Evolutionary conservation across 495 filamentous ascomycete genomes (phyloP).

Genomic region (Aspergillus wentii): DNA sequence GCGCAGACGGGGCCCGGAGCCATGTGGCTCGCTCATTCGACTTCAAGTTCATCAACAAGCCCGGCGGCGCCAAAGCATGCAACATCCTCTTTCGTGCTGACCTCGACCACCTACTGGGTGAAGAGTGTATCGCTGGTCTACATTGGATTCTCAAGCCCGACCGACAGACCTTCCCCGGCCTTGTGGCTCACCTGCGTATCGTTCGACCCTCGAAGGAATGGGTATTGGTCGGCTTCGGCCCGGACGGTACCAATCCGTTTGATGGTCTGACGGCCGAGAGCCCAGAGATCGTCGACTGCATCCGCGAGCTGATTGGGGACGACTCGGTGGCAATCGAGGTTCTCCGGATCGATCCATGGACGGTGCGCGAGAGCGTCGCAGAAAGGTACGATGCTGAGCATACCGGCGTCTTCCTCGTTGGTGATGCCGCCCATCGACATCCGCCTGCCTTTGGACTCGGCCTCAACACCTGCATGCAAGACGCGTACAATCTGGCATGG

Average conservation of each 20-base stretch:
- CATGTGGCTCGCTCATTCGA: conserved; percentile 24
- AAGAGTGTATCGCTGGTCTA: conserved; percentile 40
- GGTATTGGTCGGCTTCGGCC: conserved; percentile 37
- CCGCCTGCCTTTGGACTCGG: conserved; percentile 45
- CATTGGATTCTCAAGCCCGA: conserved; percentile 47
- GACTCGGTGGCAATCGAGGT: conserved; percentile 33
- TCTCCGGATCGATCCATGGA: conserved; percentile 35
- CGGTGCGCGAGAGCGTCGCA: conserved; percentile 43
- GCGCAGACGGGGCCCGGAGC: conserved; percentile 45
- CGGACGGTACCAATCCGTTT: conserved; percentile 30
- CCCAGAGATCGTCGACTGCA: conserved; percentile 9
- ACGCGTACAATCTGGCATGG: conserved; percentile 51
- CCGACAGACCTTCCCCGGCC: not conserved
- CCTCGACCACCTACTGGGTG: conserved; percentile 34
- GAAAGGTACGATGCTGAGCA: conserved; percentile 23
- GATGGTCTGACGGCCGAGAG: too few species aligned
- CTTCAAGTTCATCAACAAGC: conserved; percentile 37
- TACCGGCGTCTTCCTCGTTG: conserved; percentile 34
- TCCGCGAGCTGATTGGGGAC: conserved; percentile 41
- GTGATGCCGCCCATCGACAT: conserved; percentile 48
- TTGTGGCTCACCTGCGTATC: conserved; percentile 29
- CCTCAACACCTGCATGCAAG: conserved; percentile 47
- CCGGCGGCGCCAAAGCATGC: conserved; percentile 42
- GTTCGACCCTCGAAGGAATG: conserved; percentile 47
- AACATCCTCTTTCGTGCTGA: conserved; percentile 43